A percentile compares a stretch with the other conserved stretches of the same genome.
These are phyloP conservation scores for Colletotrichum simmondsii DNA, from an alignment of 2,329 filamentous ascomycete species.

Conservation along the genomic window DNA sequence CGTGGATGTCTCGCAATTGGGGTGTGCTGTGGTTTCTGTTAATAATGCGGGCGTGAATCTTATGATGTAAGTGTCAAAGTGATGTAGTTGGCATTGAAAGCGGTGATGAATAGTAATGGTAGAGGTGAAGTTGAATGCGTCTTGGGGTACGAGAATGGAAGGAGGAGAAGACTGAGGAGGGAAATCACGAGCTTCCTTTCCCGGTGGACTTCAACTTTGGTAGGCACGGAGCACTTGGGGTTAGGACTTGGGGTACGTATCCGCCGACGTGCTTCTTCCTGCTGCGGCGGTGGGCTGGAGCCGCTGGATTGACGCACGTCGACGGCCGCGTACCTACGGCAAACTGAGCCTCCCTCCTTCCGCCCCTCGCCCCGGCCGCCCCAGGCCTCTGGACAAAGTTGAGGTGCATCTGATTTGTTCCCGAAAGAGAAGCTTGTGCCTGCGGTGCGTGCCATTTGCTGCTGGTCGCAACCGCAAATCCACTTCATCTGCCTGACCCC, in stretches of 20 bases:
- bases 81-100: not conserved
- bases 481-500: constrained; percentile 7
- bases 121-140: not conserved
- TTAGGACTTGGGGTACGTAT: not conserved
- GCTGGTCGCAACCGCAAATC: not conserved
- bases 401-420: constrained; percentile 17
- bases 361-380: constrained; percentile 4
- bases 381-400: constrained; percentile 21
- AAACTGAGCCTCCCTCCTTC: constrained; percentile 19
- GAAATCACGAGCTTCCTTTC: constrained; percentile 4
- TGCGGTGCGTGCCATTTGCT: constrained; percentile 27
- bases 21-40: not conserved
- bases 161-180: not conserved
- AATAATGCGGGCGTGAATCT: not conserved
- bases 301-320: constrained; percentile 8
- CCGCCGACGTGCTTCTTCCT: not conserved
- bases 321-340: constrained; percentile 32
- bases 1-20: not conserved
- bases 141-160: not conserved
- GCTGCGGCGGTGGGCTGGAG: constrained; percentile 2
- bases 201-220: not conserved
- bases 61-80: not conserved
- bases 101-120: not conserved
- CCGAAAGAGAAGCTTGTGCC: constrained; percentile 28
- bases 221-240: no score